A percentile compares a stretch with the other conserved stretches of the same genome.
Conservation (phyloP, 2,329 filamentous ascomycete genomes). For the Dryadomyces quercus-mongolicae region DNA sequence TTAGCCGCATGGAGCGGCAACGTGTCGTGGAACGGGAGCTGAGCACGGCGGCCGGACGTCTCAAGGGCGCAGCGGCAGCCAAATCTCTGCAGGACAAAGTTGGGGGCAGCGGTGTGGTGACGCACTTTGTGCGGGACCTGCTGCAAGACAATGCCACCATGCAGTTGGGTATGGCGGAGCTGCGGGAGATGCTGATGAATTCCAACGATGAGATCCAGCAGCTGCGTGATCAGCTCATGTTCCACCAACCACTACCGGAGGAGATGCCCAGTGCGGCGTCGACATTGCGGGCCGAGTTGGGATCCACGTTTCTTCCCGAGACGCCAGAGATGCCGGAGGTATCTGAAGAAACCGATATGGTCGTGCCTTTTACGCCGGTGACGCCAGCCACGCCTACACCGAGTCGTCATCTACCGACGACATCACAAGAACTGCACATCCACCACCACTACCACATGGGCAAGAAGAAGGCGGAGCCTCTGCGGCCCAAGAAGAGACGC, state of each 20-base stretch:
- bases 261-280: conserved; percentile 26
- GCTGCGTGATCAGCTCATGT: conserved; percentile 67
- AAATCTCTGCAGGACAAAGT: conserved; percentile 42
- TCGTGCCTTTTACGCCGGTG: not conserved
- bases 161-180: conserved; percentile 81
- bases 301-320: not conserved
- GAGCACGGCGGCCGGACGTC: conserved; percentile 62
- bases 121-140: conserved; percentile 91
- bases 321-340: not conserved
- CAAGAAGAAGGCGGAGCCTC: conserved; percentile 45
- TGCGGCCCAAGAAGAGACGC: conserved; percentile 61
- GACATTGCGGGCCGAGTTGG: conserved; percentile 62
- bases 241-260: conserved; percentile 58
- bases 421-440: conserved; percentile 72
- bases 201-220: conserved; percentile 91
- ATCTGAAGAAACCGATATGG: not conserved
- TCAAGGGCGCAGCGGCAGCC: conserved; percentile 69
- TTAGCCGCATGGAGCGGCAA: conserved; percentile 73
- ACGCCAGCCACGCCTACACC: conserved; percentile 9
- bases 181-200: conserved; percentile 78
- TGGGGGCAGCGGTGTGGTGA: conserved; percentile 59
- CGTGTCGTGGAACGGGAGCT: conserved; percentile 73
- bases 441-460: conserved; percentile 84
- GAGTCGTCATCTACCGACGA: conserved; percentile 17
- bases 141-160: conserved; percentile 90